Percentiles rank a stretch among this genome's conserved stretches.
Evolutionary conservation across 1,139 yeast species (phyloP).

Genomic region (Nakaseomyces uthaithaninus): DNA sequence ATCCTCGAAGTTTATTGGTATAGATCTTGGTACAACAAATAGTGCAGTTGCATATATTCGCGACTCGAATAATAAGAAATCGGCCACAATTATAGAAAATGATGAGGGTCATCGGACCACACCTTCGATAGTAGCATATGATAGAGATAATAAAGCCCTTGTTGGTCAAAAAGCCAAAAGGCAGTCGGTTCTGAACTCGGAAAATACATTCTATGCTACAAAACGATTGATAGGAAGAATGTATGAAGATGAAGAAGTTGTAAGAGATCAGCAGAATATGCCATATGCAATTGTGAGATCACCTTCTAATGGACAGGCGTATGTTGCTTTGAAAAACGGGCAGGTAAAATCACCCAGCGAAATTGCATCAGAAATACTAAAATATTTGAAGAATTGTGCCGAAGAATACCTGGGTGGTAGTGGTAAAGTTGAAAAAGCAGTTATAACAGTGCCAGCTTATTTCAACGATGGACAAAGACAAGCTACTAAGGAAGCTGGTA

Average conservation of each 20-base stretch:
- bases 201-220: constrained; percentile 66
- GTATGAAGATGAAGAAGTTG: constrained; percentile 56
- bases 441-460: constrained; percentile 74
- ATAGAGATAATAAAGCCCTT: constrained; percentile 36
- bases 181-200: constrained; percentile 57
- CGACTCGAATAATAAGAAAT: constrained; percentile 39
- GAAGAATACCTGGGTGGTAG: constrained; percentile 37
- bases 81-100: constrained; percentile 51
- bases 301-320: constrained; percentile 53
- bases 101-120: constrained; percentile 63
- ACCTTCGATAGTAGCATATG: constrained; percentile 63
- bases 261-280: constrained; percentile 45
- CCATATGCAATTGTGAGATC: constrained; percentile 49
- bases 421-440: constrained; percentile 45
- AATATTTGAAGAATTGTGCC: constrained; percentile 46
- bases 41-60: constrained; percentile 59
- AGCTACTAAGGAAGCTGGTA: constrained; percentile 68
- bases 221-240: constrained; percentile 66
- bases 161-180: constrained; percentile 62
- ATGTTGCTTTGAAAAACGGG: constrained; percentile 38
- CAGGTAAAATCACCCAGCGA: constrained; percentile 27
- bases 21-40: constrained; percentile 74
- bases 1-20: constrained; percentile 49
- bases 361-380: constrained; percentile 25
- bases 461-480: constrained; percentile 73